Conservation (phyloP, 495 filamentous ascomycete genomes). For the Amphirosellinia nigrospora region DNA sequence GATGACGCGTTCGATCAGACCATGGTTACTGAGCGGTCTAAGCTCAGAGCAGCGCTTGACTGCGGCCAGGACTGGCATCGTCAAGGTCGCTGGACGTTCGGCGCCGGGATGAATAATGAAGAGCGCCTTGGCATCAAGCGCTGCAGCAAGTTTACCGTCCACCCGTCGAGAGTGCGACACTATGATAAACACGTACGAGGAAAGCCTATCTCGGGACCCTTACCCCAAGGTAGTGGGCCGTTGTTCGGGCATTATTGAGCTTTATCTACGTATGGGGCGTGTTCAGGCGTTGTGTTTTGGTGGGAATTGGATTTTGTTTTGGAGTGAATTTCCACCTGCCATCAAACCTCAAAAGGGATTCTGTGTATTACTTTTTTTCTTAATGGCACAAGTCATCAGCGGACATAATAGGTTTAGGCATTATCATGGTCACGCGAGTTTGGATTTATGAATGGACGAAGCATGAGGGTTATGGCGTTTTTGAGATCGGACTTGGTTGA, state of each 20-base stretch:
- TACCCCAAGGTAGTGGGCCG: slow-evolving; percentile 31
- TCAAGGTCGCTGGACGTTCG: slow-evolving; percentile 47
- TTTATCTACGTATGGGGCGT: background rate
- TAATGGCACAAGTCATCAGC: slow-evolving; percentile 1
- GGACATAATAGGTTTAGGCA: slow-evolving; percentile 11
- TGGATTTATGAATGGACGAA: slow-evolving; percentile 19
- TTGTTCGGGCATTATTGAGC: slow-evolving; percentile 30
- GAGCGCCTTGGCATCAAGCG: slow-evolving; percentile 46
- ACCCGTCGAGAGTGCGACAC: slow-evolving; percentile 31
- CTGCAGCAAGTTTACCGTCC: slow-evolving; percentile 49
- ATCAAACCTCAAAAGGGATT: background rate
- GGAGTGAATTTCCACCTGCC: background rate
- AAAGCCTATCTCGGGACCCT: slow-evolving; percentile 34
- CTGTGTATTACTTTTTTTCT: background rate
- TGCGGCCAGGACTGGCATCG: slow-evolving; percentile 39
- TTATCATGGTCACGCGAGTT: slow-evolving; percentile 22
- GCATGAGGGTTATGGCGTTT: slow-evolving; percentile 30
- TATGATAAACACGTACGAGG: slow-evolving; percentile 33
- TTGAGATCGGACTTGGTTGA: background rate
- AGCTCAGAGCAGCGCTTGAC: slow-evolving; percentile 44
- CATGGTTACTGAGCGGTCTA: slow-evolving; percentile 34
- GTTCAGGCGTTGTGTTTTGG: background rate
- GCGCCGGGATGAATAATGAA: slow-evolving; percentile 37
- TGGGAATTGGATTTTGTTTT: background rate
- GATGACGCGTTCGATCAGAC: slow-evolving; percentile 64